Percentiles rank a stretch among this genome's conserved stretches.
Evolutionary conservation across 805 yeast genomes (phyloP).

Genomic region (Kodamaea kaohsiungensis): DNA sequence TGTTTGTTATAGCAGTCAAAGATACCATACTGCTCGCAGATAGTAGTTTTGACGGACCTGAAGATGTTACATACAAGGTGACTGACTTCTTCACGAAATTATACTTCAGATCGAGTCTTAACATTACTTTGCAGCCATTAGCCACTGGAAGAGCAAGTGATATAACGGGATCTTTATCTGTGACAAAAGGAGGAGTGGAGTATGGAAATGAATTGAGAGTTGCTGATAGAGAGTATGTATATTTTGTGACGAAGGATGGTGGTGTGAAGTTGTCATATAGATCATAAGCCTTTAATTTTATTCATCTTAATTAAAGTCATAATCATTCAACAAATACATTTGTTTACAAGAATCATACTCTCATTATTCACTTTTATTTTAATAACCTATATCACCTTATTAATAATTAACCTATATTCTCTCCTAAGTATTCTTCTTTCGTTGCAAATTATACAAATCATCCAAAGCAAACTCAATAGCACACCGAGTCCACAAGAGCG

Average conservation of each 20-base stretch:
- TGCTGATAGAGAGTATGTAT: conserved; percentile 64
- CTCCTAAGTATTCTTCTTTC: conserved; percentile 22
- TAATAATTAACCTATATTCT: background rate
- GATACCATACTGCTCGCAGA: conserved; percentile 35
- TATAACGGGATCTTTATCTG: conserved; percentile 68
- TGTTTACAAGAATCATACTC: background rate
- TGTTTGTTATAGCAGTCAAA: conserved; percentile 39
- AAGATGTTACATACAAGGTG: conserved; percentile 36
- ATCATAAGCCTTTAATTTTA: no score
- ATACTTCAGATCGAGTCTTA: conserved; percentile 50
- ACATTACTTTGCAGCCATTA: conserved; percentile 64
- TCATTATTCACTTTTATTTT: background rate
- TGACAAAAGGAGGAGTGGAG: conserved; percentile 56
- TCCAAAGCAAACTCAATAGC: conserved; percentile 88
- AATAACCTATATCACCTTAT: background rate
- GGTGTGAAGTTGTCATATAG: conserved; percentile 45
- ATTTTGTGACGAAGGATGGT: conserved; percentile 56
- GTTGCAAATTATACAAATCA: conserved; percentile 57
- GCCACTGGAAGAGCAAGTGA: conserved; percentile 82
- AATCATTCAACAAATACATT: no score
- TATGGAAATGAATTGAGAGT: conserved; percentile 25
- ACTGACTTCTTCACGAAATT: conserved; percentile 50
- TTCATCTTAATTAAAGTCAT: no score
- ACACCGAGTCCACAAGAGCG: conserved; percentile 83
- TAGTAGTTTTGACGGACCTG: background rate